These are phyloP conservation scores for Dissophora ornata DNA, from an alignment of 192 early-diverging fungal genomes.

Conservation along the genomic window DNA sequence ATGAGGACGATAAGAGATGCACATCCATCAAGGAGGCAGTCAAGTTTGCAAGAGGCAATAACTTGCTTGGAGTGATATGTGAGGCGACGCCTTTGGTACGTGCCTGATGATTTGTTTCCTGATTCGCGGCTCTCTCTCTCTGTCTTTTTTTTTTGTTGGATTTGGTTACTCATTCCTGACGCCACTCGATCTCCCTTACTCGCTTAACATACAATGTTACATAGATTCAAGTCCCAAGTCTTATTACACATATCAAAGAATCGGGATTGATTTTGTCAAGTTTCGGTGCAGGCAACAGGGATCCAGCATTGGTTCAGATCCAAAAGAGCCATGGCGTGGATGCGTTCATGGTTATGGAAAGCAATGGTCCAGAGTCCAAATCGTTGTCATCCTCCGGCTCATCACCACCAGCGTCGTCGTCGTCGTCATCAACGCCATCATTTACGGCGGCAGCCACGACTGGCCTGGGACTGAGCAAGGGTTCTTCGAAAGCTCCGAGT, in stretches of 20 bases:
- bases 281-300: slow-evolving; percentile 84
- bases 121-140: too few species aligned
- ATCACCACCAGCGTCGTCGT: not conserved
- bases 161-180: not conserved
- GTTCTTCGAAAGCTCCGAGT: not conserved
- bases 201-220: not conserved
- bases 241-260: slow-evolving; percentile 94
- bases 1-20: slow-evolving; percentile 60
- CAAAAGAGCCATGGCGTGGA: slow-evolving; percentile 92
- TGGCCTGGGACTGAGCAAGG: not conserved
- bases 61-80: slow-evolving; percentile 93
- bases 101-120: too few species aligned
- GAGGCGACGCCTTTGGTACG: slow-evolving; percentile 88
- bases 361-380: not conserved
- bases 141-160: not conserved
- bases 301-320: slow-evolving; percentile 66
- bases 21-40: slow-evolving; percentile 94
- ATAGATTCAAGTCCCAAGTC: slow-evolving; percentile 89
- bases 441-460: too few species aligned
- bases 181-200: not conserved
- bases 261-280: slow-evolving; percentile 92
- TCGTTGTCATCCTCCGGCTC: not conserved
- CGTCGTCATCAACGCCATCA: slow-evolving; percentile 14
- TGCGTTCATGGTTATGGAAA: slow-evolving; percentile 76
- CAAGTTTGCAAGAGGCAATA: slow-evolving; percentile 90